These are phyloP conservation scores for Plasmodium adleri DNA, from an alignment of 169 alveolate genomes.

Conservation along the genomic window DNA sequence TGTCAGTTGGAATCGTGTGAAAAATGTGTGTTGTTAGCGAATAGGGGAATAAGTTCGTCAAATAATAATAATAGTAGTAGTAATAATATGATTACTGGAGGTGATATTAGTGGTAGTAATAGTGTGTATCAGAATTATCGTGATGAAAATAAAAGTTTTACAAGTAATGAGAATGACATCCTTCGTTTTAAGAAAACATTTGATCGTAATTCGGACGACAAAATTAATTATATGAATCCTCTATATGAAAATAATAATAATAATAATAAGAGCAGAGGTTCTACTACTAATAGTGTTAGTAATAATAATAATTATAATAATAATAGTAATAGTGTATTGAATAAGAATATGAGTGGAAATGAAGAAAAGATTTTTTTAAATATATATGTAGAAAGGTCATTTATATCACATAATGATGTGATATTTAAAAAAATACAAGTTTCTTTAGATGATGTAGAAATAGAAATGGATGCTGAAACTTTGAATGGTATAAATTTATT, in stretches of 20 bases:
- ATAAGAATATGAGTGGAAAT: slow-evolving; percentile 32
- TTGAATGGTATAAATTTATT: slow-evolving; percentile 66
- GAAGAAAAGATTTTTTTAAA: slow-evolving; percentile 81
- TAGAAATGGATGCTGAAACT: slow-evolving; percentile 82
- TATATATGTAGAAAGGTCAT: slow-evolving; percentile 87
- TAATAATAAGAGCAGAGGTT: not conserved
- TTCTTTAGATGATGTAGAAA: slow-evolving; percentile 87
- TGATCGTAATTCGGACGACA: slow-evolving; percentile 10
- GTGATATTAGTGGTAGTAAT: slow-evolving; percentile 36
- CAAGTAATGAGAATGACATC: not conserved
- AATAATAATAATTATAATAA: not conserved
- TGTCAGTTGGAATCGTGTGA: slow-evolving; percentile 84
- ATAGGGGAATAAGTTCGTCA: slow-evolving; percentile 72
- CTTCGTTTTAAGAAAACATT: not conserved
- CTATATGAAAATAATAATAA: not conserved
- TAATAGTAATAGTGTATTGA: not conserved
- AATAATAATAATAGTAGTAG: not conserved
- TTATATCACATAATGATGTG: slow-evolving; percentile 85
- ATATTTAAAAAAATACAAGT: slow-evolving; percentile 84
- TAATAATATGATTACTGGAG: slow-evolving; percentile 7
- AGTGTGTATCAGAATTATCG: not conserved
- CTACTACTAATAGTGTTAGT: not conserved
- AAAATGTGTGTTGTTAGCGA: slow-evolving; percentile 81
- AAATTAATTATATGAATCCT: not conserved
- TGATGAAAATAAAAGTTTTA: not conserved